A percentile compares a stretch with the other conserved stretches of the same genome.
Conservation (phyloP, 1,284 basidiomycete species). For the Polyporus tsugae region DNA sequence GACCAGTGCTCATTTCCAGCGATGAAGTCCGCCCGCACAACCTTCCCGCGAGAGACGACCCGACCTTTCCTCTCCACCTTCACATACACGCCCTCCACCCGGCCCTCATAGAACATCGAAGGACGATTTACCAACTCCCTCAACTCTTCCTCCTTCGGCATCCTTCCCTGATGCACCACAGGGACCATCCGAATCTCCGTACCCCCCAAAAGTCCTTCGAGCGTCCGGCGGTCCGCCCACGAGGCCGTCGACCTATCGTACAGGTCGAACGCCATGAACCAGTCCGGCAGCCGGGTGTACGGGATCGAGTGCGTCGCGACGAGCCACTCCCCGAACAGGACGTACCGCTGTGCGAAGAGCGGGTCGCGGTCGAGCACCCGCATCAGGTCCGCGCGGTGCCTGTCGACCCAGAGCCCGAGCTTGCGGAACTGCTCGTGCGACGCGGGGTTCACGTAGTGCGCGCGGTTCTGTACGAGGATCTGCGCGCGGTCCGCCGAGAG, state of each 20-base stretch:
- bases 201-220: conserved; percentile 46
- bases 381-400: conserved; percentile 48
- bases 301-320: conserved; percentile 67
- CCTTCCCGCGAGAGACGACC: conserved; percentile 59
- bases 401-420: conserved; percentile 60
- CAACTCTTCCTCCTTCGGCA: conserved; percentile 51
- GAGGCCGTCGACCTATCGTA: conserved; percentile 57
- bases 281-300: conserved; percentile 59
- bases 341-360: conserved; percentile 62
- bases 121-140: conserved; percentile 51
- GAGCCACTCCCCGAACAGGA: conserved; percentile 72
- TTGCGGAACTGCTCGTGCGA: conserved; percentile 68
- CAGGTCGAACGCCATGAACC: conserved; percentile 67
- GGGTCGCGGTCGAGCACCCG: conserved; percentile 57
- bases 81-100: conserved; percentile 66
- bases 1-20: conserved; percentile 72
- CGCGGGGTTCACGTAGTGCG: conserved; percentile 62
- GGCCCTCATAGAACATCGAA: conserved; percentile 58
- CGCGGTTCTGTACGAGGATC: conserved; percentile 70
- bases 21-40: conserved; percentile 70
- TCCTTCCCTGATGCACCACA: conserved; percentile 49
- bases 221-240: conserved; percentile 50
- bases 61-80: conserved; percentile 55
- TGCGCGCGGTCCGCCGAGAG: conserved; percentile 54
- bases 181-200: conserved; percentile 56